Base-by-base conservation (phyloP, 257 asterid species). In the Solanum appendiculatum region DNA sequence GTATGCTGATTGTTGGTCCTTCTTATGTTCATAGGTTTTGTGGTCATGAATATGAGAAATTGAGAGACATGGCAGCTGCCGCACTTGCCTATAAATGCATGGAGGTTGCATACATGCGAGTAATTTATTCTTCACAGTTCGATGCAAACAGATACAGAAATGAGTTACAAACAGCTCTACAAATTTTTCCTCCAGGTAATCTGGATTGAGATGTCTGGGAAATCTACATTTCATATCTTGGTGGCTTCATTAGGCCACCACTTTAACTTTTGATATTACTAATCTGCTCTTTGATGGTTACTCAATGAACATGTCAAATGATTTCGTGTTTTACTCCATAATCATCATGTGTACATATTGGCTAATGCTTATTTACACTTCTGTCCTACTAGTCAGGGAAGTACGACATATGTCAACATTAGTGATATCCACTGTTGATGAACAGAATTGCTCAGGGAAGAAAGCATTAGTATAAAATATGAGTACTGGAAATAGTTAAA, bases 71-170 rank as follows among this genome's bases (percentile, higher is more conserved):
- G 90, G 88, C 88, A 42, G 51, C 86, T 88, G 90, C 90, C 64
- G 87, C 90, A 56, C 87, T 88, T 20, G 90, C 90, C 78, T 88
- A 88, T 60, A 88, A 88, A 66, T 88, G 90, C 88, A 60, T 85
- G 90, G 90, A 88, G 78, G 87, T 78, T 13, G 85, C 90, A 23
- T 73, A 88, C 80, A 88, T 84, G 90, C 64, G 82, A 6, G 87
- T 88, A 77, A 51, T 88, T 85, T 88, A 88, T 85, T 72, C 85
- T 42, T 82, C 84, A 51, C 84, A 87, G 33, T 25, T 31, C 5
- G 48, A 40, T 56, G 89, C 84, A 27, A 68, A 74, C 42, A 83
- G 87, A 83, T 42, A 87, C 83, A 48, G 87, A 40, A 84, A 87
- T 70, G 89, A 87, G 77, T 83, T 87, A 63, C 89, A 83, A 87